Percentiles rank a stretch among this genome's conserved stretches.
Evolutionary conservation across 176 grass and related monocot genomes (phyloP).

Genomic region (Metroxylon sagu): DNA sequence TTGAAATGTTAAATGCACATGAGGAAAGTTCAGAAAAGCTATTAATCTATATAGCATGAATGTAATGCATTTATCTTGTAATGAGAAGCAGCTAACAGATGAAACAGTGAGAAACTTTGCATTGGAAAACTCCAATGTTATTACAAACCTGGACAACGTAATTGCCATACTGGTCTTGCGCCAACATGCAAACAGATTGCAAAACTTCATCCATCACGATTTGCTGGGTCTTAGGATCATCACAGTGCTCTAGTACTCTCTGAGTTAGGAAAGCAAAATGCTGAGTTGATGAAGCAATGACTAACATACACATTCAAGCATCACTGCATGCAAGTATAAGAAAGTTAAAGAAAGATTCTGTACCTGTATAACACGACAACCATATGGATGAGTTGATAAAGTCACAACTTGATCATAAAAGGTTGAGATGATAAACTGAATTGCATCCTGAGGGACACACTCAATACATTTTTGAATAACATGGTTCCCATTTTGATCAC

Average conservation of each 20-base stretch:
- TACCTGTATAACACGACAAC: slow-evolving; percentile 81
- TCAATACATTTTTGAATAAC: slow-evolving; percentile 87
- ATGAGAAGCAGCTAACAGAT: too few relatives aligned
- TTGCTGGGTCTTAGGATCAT: slow-evolving; percentile 61
- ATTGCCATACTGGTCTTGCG: slow-evolving; percentile 27
- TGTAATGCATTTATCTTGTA: too few relatives aligned
- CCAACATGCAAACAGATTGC: slow-evolving; percentile 25
- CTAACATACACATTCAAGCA: not conserved
- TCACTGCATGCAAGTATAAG: not conserved
- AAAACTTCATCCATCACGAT: slow-evolving; percentile 57
- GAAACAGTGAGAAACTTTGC: too few relatives aligned
- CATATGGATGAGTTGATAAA: slow-evolving; percentile 78
- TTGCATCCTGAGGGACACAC: slow-evolving; percentile 66
- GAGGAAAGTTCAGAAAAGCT: too few relatives aligned
- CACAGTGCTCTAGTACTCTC: slow-evolving; percentile 75
- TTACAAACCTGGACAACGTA: slow-evolving; percentile 23
- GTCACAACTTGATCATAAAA: slow-evolving; percentile 78
- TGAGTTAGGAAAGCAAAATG: slow-evolving; percentile 9
- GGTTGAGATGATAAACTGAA: slow-evolving; percentile 72
- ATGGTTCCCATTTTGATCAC: slow-evolving; percentile 93
- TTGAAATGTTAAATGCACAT: too few relatives aligned
- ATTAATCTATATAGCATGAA: too few relatives aligned
- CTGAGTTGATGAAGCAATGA: too few relatives aligned
- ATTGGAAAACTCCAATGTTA: not conserved
- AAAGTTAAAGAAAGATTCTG: not conserved